Conservation (phyloP, 2,329 filamentous ascomycete genomes). For the Cladosporium sp. region DNA sequence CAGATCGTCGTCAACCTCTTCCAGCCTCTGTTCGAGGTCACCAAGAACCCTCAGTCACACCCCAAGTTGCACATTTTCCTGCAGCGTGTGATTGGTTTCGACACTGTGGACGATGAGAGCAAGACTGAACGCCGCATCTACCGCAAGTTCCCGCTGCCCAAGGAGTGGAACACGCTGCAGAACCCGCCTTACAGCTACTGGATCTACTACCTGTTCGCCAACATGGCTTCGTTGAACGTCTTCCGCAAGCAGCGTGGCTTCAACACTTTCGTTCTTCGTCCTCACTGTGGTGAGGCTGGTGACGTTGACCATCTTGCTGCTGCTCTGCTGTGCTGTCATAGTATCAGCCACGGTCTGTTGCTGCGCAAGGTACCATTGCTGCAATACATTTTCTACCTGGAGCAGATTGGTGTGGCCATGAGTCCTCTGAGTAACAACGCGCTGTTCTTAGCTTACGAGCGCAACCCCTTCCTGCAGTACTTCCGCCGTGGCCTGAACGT, state of each 20-base stretch:
- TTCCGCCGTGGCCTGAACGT: slow-evolving; percentile 95
- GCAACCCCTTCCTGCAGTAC: slow-evolving; percentile 94
- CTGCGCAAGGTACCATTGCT: slow-evolving; percentile 91
- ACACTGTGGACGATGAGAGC: slow-evolving; percentile 97
- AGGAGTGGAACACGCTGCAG: slow-evolving; percentile 85
- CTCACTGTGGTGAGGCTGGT: slow-evolving; percentile 94
- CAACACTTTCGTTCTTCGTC: slow-evolving; percentile 90
- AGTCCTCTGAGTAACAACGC: slow-evolving; percentile 99
- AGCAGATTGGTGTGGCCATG: slow-evolving; percentile 98
- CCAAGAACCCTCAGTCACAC: slow-evolving; percentile 79
- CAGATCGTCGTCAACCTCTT: slow-evolving; percentile 90
- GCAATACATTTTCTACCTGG: slow-evolving; percentile 96
- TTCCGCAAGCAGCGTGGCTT: slow-evolving; percentile 91
- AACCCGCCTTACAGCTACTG: slow-evolving; percentile 99
- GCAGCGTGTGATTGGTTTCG: slow-evolving; percentile 93
- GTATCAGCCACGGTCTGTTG: slow-evolving; percentile 91
- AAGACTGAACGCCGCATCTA: slow-evolving; percentile 93
- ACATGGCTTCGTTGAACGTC: slow-evolving; percentile 87
- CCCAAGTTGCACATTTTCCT: slow-evolving; percentile 94
- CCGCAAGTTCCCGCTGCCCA: slow-evolving; percentile 90
- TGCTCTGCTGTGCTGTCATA: slow-evolving; percentile 88
- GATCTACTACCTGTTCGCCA: slow-evolving; percentile 96
- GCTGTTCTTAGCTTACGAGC: slow-evolving; percentile 91
- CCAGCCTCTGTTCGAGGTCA: slow-evolving; percentile 91
- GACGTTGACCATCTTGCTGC: slow-evolving; percentile 95